phyloP scores from a whole-genome alignment of 2,329 filamentous ascomycete species.

The Stromatinia cepivora region DNA sequence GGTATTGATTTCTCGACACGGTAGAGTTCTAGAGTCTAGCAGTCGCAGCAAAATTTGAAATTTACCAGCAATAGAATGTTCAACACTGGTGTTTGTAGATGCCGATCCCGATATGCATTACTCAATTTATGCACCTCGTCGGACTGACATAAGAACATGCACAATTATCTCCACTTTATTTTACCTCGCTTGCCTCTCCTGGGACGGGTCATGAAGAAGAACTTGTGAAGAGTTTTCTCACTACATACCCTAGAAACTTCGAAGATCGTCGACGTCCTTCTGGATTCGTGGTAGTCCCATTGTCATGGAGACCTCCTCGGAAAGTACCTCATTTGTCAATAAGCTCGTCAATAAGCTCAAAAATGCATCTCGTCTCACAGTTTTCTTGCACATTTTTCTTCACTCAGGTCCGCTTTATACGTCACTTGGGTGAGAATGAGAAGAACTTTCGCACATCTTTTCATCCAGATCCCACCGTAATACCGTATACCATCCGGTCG shows the following conservation, averaged over 20 bases:
- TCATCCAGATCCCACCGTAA: constrained; percentile 1
- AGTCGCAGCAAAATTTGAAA: neutral
- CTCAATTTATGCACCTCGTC: neutral
- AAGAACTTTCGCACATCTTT: neutral
- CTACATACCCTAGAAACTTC: neutral
- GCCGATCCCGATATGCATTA: constrained; percentile 10
- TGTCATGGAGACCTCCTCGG: neutral
- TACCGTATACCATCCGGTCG: neutral
- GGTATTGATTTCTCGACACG: neutral
- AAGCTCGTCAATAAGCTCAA: neutral
- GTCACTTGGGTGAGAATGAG: neutral
- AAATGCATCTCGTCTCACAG: neutral
- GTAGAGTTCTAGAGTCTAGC: neutral
- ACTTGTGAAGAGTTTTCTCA: neutral
- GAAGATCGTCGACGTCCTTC: neutral
- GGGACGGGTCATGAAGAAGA: neutral
- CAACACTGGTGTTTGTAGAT: neutral
- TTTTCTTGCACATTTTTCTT: neutral
- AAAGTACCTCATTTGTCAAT: neutral
- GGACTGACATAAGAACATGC: neutral
- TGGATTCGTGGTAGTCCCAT: neutral
- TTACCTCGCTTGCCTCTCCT: neutral
- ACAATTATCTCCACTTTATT: neutral
- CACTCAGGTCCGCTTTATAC: neutral
- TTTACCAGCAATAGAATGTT: neutral